Evolutionary conservation across 208 protist genomes (phyloP).

Genomic region (Trypanosoma cruzi): DNA sequence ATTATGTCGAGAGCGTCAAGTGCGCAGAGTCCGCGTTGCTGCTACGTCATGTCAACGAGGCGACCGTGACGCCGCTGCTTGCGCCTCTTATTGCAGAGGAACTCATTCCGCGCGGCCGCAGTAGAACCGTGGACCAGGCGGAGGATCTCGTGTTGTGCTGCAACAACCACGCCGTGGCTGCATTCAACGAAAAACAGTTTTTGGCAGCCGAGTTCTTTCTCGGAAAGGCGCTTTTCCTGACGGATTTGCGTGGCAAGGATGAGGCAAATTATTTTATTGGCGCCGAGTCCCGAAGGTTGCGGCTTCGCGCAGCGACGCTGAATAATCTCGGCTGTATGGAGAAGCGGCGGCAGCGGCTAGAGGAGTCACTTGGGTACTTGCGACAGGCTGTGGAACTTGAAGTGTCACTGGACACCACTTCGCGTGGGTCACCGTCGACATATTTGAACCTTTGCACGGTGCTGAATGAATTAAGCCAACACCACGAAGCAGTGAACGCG

Average conservation of each 20-base stretch:
- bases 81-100: constrained; percentile 23
- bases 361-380: constrained; percentile 62
- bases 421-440: constrained; percentile 55
- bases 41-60: constrained; percentile 44
- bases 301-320: constrained; percentile 78
- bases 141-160: constrained; percentile 68
- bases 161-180: constrained; percentile 80
- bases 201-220: constrained; percentile 68
- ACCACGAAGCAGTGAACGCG: constrained; percentile 75
- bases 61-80: constrained; percentile 29
- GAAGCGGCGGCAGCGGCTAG: constrained; percentile 59
- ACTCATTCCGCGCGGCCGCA: not conserved
- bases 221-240: constrained; percentile 82
- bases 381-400: constrained; percentile 67
- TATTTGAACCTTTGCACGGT: constrained; percentile 89
- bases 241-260: constrained; percentile 29
- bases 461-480: constrained; percentile 68
- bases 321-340: constrained; percentile 93
- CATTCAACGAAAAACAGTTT: constrained; percentile 62
- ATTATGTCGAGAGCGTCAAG: constrained; percentile 74
- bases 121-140: constrained; percentile 41
- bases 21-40: constrained; percentile 76
- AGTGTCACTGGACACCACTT: constrained; percentile 34
- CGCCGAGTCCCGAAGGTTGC: constrained; percentile 49
- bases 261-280: constrained; percentile 36